Base-by-base conservation (phyloP, 257 asterid genomes). In the Plectranthus barbatus region DNA sequence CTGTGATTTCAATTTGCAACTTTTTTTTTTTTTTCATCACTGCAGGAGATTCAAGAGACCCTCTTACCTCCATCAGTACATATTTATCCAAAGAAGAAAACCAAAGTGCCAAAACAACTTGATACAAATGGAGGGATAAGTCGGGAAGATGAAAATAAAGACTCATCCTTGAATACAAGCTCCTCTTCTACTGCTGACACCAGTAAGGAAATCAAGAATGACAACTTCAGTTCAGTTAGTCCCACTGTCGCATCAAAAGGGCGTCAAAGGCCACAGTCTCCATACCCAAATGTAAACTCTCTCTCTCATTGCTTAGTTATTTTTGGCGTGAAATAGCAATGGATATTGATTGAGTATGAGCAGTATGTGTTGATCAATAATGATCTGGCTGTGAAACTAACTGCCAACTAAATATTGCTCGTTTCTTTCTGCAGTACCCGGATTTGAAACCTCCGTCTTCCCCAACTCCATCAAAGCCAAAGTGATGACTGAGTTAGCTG, bases 401-500 rank as follows among this genome's bases (percentile, higher is more conserved):
- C n/a, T n/a, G n/a, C n/a, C n/a, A n/a, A n/a, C n/a, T n/a, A n/a
- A n/a, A n/a, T n/a, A n/a, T n/a, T n/a, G n/a, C n/a, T 63, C 10
- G 20, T 2, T 62, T 68, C 0, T 66, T 62, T 18, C 14, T 82
- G 84, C 86, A 90, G 95, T 90, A 86, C 59, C 95, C 95, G n/a
- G 95, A 87, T 71, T 60, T 85, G 61, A 87, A 85, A 56, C 97
- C 97, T 14, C 97, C 97, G 12, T 79, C 97, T 42, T 83, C 97
- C 21, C 95, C 97, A 50, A 81, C 93, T 68, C 95, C 95, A 31
- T 81, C 95, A 23, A 85, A 85, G 81, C 95, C 95, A 10, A 66
- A 68, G 40, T 86, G 81, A 86, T 50, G 47, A n/a, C n/a, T n/a
- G n/a, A n/a, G n/a, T n/a, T n/a, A n/a, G n/a, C n/a, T n/a, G n/a